Conservation (phyloP, 768 basidiomycete genomes). For the Boletus sensibilis region DNA sequence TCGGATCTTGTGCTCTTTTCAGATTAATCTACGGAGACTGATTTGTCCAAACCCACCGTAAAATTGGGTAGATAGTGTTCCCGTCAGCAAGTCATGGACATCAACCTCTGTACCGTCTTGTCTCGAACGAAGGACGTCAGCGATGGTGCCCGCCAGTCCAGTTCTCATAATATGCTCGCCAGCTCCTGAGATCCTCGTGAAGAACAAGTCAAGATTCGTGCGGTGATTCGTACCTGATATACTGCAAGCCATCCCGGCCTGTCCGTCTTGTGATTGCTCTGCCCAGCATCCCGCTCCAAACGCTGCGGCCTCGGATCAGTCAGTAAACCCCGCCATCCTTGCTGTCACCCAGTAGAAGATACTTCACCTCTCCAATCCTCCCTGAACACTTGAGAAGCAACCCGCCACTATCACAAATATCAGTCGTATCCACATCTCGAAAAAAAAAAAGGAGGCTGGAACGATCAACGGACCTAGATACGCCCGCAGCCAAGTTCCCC, state of each 20-base stretch:
- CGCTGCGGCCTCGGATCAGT: conserved; percentile 52
- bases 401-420: conserved; percentile 55
- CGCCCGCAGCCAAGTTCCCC: conserved; percentile 61
- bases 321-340: neutral
- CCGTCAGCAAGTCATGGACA: conserved; percentile 52
- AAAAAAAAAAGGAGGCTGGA: too few species aligned
- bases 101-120: conserved; percentile 39
- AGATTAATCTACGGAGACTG: neutral
- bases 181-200: conserved; percentile 45
- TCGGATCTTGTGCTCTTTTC: conserved; percentile 32
- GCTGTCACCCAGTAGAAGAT: neutral
- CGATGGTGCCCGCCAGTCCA: conserved; percentile 54
- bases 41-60: conserved; percentile 42
- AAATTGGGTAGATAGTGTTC: conserved; percentile 47
- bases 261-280: conserved; percentile 29
- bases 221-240: conserved; percentile 46
- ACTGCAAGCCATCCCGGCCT: conserved; percentile 59
- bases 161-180: conserved; percentile 69
- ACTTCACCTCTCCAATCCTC: conserved; percentile 67
- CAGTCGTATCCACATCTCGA: neutral
- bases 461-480: conserved; percentile 55
- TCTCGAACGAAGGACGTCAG: conserved; percentile 39
- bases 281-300: conserved; percentile 83
- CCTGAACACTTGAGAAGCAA: conserved; percentile 75
- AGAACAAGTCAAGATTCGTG: neutral